phyloP scores from a whole-genome alignment of 106 monocot species.

The Gastrodia elata region DNA sequence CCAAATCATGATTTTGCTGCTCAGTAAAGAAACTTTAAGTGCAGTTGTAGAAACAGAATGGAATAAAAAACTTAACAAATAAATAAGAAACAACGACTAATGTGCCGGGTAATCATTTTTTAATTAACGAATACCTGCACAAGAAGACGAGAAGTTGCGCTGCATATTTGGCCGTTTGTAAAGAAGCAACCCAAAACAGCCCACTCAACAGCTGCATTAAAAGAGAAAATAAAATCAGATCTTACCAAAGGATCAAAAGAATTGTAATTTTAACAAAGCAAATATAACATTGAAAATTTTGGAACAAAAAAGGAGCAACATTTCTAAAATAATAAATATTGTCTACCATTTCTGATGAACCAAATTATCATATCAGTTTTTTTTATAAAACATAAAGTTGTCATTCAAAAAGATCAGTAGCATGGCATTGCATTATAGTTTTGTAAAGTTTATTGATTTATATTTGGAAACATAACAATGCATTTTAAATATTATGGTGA shows the following conservation, averaged over 20 bases:
- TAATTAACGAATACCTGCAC: conserved; percentile 57
- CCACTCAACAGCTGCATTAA: conserved; percentile 87
- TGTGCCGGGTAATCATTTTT: background rate
- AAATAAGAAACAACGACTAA: background rate
- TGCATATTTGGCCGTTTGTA: conserved; percentile 99
- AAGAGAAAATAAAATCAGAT: background rate
- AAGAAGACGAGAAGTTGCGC: conserved; percentile 96
- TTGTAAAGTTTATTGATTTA: too few species aligned
- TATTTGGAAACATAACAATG: too few species aligned
- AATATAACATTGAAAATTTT: background rate
- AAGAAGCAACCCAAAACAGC: conserved; percentile 89
- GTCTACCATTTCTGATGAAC: too few species aligned
- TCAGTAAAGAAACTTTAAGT: background rate
- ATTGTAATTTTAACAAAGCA: background rate
- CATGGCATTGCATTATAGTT: too few species aligned
- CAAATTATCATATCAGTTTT: too few species aligned
- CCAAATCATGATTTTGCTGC: background rate
- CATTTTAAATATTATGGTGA: too few species aligned
- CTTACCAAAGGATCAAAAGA: background rate
- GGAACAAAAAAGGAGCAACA: background rate
- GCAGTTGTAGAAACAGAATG: background rate
- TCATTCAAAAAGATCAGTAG: too few species aligned
- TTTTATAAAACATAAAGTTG: too few species aligned
- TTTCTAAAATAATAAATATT: background rate
- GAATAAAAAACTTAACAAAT: background rate